phyloP scores from a whole-genome alignment of 1,139 yeast genomes.

The Blastobotrys malaysiensis region DNA sequence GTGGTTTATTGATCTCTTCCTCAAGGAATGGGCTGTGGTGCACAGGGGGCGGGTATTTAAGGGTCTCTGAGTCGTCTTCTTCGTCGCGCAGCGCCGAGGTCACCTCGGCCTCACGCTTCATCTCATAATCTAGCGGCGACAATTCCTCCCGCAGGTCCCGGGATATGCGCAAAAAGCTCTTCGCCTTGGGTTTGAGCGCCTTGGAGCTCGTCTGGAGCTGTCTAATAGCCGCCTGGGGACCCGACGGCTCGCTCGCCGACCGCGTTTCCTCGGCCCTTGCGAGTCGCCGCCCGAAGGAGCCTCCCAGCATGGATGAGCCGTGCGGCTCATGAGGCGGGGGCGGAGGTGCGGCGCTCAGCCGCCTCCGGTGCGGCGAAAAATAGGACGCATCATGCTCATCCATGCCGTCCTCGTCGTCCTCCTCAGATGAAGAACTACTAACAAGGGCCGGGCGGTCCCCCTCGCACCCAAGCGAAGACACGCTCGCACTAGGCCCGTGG shows the following conservation, averaged over 20 bases:
- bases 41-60: slow-evolving; percentile 1
- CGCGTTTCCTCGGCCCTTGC: slow-evolving; percentile 2
- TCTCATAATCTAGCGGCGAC: slow-evolving; percentile 32
- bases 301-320: not conserved
- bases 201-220: slow-evolving; percentile 17
- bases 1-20: not conserved
- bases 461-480: slow-evolving; percentile 25
- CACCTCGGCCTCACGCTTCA: slow-evolving; percentile 31
- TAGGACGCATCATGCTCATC: slow-evolving; percentile 4
- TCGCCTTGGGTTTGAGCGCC: slow-evolving; percentile 29
- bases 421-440: slow-evolving; percentile 16
- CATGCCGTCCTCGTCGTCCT: slow-evolving; percentile 12
- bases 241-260: not conserved
- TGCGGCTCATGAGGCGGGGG: not conserved
- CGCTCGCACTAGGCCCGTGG: slow-evolving; percentile 25
- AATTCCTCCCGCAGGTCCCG: slow-evolving; percentile 31
- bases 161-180: slow-evolving; percentile 30
- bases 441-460: slow-evolving; percentile 12
- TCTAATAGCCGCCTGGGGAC: slow-evolving; percentile 11
- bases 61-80: slow-evolving; percentile 10
- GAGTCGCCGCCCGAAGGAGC: slow-evolving; percentile 1
- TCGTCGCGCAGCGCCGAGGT: slow-evolving; percentile 30
- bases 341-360: not conserved
- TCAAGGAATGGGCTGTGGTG: not conserved
- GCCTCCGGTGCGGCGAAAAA: not conserved